A percentile compares a stretch with the other conserved stretches of the same genome.
Conservation (phyloP, 1,139 yeast genomes). For the Petasospora fabianii region DNA sequence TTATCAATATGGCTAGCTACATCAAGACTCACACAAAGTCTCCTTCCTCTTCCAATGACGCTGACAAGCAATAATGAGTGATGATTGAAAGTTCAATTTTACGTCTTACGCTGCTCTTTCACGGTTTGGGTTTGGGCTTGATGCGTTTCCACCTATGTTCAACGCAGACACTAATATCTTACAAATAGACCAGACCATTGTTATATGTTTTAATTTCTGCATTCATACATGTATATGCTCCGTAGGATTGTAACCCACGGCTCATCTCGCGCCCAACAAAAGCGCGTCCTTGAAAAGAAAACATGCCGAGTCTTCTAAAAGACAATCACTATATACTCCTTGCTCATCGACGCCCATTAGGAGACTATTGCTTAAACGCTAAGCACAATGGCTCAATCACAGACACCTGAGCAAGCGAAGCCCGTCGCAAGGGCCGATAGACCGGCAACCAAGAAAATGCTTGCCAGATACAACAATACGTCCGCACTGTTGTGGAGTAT, state of each 20-base stretch:
- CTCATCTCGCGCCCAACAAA: too few relatives aligned
- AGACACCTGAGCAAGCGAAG: not conserved
- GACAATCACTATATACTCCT: not conserved
- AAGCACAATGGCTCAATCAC: not conserved
- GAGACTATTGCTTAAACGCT: too few relatives aligned
- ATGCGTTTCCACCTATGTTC: too few relatives aligned
- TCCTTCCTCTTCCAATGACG: slow-evolving; percentile 1
- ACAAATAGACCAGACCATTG: too few relatives aligned
- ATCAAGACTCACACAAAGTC: slow-evolving; percentile 21
- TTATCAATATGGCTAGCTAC: slow-evolving; percentile 33
- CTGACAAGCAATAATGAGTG: slow-evolving; percentile 8
- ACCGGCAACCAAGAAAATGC: slow-evolving; percentile 15
- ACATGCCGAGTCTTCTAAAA: too few relatives aligned
- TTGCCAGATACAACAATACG: slow-evolving; percentile 55
- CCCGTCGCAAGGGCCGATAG: slow-evolving; percentile 8
- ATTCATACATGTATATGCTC: too few relatives aligned
- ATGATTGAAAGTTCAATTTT: slow-evolving; percentile 3
- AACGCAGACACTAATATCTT: too few relatives aligned
- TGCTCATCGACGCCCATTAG: not conserved
- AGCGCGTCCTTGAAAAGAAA: too few relatives aligned
- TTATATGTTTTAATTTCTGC: too few relatives aligned
- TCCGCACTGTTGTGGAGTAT: slow-evolving; percentile 68
- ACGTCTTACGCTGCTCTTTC: too few relatives aligned
- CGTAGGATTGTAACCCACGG: too few relatives aligned
- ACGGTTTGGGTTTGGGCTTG: too few relatives aligned